These are phyloP conservation scores for Dryas integrifolia DNA, from an alignment of 331 rosid genomes.

Conservation along the genomic window DNA sequence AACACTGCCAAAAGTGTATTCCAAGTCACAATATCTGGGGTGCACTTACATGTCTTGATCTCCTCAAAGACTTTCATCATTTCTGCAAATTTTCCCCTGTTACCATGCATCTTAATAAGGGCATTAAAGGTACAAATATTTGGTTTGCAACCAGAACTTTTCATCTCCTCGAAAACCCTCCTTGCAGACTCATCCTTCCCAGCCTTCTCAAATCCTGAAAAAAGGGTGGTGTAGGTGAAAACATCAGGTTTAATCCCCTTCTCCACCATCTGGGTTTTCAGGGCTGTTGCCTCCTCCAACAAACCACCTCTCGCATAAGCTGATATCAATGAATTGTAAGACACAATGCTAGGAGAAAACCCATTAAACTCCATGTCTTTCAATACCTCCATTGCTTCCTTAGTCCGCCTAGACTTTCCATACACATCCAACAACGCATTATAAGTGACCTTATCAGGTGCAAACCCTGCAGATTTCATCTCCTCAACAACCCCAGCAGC, in stretches of 20 bases:
- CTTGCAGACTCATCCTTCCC: conserved; percentile 69
- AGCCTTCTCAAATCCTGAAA: conserved; percentile 67
- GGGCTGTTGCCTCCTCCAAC: conserved; percentile 56
- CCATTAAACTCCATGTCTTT: conserved; percentile 66
- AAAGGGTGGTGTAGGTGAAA: conserved; percentile 74
- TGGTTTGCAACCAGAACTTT: conserved; percentile 57
- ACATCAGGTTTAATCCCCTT: conserved; percentile 76
- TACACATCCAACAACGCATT: conserved; percentile 75
- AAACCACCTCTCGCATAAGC: conserved; percentile 74
- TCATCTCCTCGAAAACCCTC: conserved; percentile 64
- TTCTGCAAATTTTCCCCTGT: conserved; percentile 68
- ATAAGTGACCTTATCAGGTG: conserved; percentile 68
- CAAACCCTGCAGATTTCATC: conserved; percentile 51
- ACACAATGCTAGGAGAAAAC: conserved; percentile 51
- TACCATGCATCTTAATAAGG: conserved; percentile 81
- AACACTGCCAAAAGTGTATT: conserved; percentile 82
- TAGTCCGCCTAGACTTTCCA: conserved; percentile 70
- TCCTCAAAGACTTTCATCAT: conserved; percentile 84
- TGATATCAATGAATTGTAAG: conserved; percentile 71
- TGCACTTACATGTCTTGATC: conserved; percentile 47
- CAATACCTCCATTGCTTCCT: conserved; percentile 70
- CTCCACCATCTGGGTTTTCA: conserved; percentile 63
- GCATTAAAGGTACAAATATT: conserved; percentile 80
- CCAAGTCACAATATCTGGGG: conserved; percentile 86
- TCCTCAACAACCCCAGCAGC: conserved; percentile 55